phyloP scores from a whole-genome alignment of 2,329 filamentous ascomycete genomes.

The Penicillium concentricum region DNA sequence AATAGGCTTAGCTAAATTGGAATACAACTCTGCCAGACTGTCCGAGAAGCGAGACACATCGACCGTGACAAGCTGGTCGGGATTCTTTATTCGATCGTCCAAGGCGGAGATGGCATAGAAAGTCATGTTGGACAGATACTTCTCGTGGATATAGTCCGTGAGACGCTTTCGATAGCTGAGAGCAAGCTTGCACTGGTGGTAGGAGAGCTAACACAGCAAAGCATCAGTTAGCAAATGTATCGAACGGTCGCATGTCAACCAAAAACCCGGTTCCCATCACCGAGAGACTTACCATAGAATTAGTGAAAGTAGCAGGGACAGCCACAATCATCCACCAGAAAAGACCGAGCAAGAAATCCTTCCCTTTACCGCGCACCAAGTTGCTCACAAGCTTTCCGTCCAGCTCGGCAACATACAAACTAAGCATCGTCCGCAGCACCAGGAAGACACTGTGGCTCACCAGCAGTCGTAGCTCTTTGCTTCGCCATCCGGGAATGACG shows the following conservation, averaged over 20 bases:
- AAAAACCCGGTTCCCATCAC: not conserved
- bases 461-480: conserved; percentile 81
- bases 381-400: conserved; percentile 91
- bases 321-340: conserved; percentile 99
- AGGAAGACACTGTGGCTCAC: conserved; percentile 92
- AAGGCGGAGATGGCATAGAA: conserved; percentile 95
- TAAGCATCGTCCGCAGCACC: conserved; percentile 85
- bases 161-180: conserved; percentile 89
- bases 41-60: conserved; percentile 97
- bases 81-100: conserved; percentile 97
- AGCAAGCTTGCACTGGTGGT: conserved; percentile 93
- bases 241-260: conserved; percentile 6
- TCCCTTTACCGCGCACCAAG: conserved; percentile 85
- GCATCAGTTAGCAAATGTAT: conserved; percentile 4
- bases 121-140: conserved; percentile 95
- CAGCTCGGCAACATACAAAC: conserved; percentile 92
- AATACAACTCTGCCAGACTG: conserved; percentile 90
- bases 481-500: conserved; percentile 85
- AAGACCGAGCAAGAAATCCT: conserved; percentile 82
- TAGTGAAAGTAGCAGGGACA: conserved; percentile 93
- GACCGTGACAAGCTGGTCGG: conserved; percentile 94
- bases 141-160: conserved; percentile 92
- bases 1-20: conserved; percentile 90
- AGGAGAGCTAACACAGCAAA: conserved; percentile 67
- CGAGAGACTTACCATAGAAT: conserved; percentile 76